Evolutionary conservation across 257 asterid species (phyloP).

Genomic region (Ilex asprella): DNA sequence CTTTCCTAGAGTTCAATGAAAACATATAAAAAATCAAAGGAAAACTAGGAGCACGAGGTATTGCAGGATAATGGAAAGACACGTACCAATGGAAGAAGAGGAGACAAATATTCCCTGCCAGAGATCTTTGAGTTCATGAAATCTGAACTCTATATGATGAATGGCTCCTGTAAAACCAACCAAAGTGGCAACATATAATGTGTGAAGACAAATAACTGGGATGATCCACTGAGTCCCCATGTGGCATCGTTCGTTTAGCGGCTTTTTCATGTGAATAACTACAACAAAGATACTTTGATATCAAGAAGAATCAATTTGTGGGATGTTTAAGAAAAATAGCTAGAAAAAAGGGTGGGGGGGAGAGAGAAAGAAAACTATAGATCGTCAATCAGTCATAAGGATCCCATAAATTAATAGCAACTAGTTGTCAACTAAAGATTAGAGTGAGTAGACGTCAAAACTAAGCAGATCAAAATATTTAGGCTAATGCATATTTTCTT

Average conservation of each 20-base stretch:
- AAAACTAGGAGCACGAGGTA: too few relatives aligned
- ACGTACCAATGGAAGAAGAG: conserved; percentile 55
- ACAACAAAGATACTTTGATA: conserved; percentile 13
- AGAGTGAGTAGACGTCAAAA: too few relatives aligned
- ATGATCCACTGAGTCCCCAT: conserved; percentile 57
- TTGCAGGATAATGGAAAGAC: conserved; percentile 5
- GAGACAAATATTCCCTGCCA: conserved; percentile 78
- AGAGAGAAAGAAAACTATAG: too few relatives aligned
- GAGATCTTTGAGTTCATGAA: conserved; percentile 80
- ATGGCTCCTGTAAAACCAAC: conserved; percentile 62
- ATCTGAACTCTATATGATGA: conserved; percentile 74
- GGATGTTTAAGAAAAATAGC: background rate
- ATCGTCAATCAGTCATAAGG: too few relatives aligned
- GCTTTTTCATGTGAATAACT: conserved; percentile 60
- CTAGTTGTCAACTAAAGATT: too few relatives aligned
- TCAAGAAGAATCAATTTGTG: too few relatives aligned
- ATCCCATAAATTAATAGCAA: too few relatives aligned
- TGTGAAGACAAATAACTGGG: conserved; percentile 62
- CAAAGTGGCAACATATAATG: conserved; percentile 57
- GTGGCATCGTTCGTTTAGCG: conserved; percentile 78
- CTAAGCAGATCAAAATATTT: too few relatives aligned
- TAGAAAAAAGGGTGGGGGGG: background rate
- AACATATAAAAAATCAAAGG: too few relatives aligned
- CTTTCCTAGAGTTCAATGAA: too few relatives aligned
- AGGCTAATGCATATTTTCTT: too few relatives aligned